A percentile compares a stretch with the other conserved stretches of the same genome.
phyloP scores from a whole-genome alignment of 345 rosid species.

The Erodium maritimum region DNA sequence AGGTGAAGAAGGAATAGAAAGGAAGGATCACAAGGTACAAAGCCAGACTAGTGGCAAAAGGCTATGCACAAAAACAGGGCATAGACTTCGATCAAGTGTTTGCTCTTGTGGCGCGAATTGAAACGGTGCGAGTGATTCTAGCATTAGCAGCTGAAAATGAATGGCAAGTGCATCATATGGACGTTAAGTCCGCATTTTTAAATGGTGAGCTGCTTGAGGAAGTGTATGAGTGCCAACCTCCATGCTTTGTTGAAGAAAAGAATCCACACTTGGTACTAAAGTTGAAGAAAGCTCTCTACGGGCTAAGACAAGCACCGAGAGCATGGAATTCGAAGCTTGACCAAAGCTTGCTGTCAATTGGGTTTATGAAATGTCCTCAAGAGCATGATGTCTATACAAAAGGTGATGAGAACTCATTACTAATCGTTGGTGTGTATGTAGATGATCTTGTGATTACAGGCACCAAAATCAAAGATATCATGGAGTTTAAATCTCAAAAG shows the following conservation, averaged over 20 bases:
- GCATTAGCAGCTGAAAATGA: background rate
- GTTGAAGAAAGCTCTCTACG: background rate
- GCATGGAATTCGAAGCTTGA: background rate
- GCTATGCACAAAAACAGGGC: background rate
- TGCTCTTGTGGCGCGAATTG: background rate
- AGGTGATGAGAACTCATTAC: background rate
- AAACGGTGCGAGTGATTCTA: background rate
- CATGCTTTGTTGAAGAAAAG: background rate
- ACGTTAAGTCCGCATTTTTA: background rate
- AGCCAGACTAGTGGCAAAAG: background rate
- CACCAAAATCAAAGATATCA: background rate
- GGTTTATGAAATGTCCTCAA: background rate
- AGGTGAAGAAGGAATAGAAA: background rate
- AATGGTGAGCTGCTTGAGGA: background rate
- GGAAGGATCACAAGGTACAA: background rate
- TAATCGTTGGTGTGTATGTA: background rate
- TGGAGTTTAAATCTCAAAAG: background rate
- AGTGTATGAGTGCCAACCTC: background rate
- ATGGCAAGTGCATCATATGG: background rate
- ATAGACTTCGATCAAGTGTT: background rate
- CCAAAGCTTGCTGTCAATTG: background rate
- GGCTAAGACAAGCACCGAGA: background rate
- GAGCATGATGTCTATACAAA: background rate
- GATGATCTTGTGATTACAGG: background rate
- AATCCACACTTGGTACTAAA: background rate